Conservation (phyloP, 1,284 basidiomycete species). For the Ustilago sp. region DNA sequence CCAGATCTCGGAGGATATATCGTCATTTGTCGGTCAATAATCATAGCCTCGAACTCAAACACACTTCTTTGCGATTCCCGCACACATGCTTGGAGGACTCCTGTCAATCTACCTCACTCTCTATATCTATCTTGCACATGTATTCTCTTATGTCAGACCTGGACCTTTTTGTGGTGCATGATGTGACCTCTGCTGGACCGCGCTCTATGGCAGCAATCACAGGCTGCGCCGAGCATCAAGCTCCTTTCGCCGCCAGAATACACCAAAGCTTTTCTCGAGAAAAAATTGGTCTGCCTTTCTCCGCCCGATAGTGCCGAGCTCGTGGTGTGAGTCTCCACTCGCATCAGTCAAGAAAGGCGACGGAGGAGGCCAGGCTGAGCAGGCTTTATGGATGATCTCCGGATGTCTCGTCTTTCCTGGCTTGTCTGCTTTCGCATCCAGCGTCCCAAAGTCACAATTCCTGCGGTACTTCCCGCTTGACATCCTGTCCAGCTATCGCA, state of each 20-base stretch:
- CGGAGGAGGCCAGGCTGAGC: background rate
- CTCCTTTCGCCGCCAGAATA: background rate
- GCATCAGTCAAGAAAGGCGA: background rate
- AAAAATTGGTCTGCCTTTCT: too few species aligned
- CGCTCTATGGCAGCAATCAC: background rate
- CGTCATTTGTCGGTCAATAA: slow-evolving; percentile 50
- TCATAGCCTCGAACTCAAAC: background rate
- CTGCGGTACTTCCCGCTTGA: background rate
- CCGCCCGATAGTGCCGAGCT: too few species aligned
- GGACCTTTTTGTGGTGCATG: background rate
- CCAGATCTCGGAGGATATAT: slow-evolving; percentile 62
- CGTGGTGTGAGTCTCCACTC: too few species aligned
- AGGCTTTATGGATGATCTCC: background rate
- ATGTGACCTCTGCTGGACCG: background rate
- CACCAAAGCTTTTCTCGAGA: background rate
- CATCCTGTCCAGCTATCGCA: background rate
- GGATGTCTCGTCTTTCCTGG: background rate
- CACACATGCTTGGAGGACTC: background rate
- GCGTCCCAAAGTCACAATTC: background rate
- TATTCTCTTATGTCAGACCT: background rate
- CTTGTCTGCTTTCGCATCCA: background rate
- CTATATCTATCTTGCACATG: background rate
- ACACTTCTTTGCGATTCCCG: background rate
- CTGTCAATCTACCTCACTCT: background rate
- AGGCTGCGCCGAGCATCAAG: background rate